Base-by-base conservation (phyloP, 2,329 filamentous ascomycete species). In the Colletotrichum zoysiae region DNA sequence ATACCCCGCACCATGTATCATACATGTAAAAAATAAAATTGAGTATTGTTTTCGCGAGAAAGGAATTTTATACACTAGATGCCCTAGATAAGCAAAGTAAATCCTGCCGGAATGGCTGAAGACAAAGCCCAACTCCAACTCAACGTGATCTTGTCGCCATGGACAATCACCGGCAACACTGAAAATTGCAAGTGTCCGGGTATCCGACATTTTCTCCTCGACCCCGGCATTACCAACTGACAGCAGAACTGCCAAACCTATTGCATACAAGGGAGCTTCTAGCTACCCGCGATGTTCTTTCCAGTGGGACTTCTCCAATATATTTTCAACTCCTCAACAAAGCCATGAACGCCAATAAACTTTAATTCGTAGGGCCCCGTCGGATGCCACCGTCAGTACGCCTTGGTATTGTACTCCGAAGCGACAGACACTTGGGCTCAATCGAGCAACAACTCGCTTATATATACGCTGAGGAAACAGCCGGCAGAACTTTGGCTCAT, bases 401-500 rank as follows among this genome's bases (percentile, higher is more conserved):
- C 65, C 59, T 61, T 57, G 50, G 51, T 68, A 73, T 73, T 68
- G 59, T 73, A 73, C 71, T 55, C 59, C 38, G 58, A 67, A 62
- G 50, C 53, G 51, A 70, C 48, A 30, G 50, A 50, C 38, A 40
- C 30, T 51, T 46, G 46, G 58, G 67, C 65, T 65, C 33, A 23
- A 57, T 46, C 18, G 35, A 50, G 59, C 55, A 38, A 69, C 33
- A 20, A 38, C 42, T 69, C 55, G 59, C 55, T 69, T 65, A 53
- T 68, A 63, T 64, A 58, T 42, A 61, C 20, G 48, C n/a, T 74
- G 93, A 92, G 80, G 86, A 88, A 78, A 85, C 82, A 61, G 83
- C 85, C 70, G 84, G 84, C 77, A 79, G 82, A 26, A 16, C 30
- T 46, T 55, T 30, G 16, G 46, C 35, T 74, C 20, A 74, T 78